Conservation (phyloP, 768 basidiomycete genomes). For the Pleurotus ostreatus region DNA sequence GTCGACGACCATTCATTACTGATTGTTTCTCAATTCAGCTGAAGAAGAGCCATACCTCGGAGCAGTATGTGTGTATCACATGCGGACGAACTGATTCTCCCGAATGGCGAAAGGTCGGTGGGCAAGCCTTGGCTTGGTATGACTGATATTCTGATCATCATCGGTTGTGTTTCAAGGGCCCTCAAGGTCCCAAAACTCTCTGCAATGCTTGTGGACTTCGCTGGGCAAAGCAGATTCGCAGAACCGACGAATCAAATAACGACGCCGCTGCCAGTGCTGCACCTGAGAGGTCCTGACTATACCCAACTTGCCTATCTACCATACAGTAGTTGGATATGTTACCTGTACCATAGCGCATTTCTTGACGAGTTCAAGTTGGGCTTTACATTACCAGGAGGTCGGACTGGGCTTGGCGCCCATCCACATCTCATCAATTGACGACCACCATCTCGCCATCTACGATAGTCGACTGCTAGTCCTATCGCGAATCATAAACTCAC, state of each 20-base stretch:
- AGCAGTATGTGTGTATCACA: constrained; percentile 84
- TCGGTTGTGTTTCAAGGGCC: constrained; percentile 51
- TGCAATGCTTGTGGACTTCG: constrained; percentile 95
- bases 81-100: constrained; percentile 96
- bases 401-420: no score
- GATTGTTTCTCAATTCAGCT: constrained; percentile 19
- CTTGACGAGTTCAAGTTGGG: no score
- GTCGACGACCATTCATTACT: no score
- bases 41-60: constrained; percentile 46
- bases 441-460: neutral
- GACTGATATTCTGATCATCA: neutral
- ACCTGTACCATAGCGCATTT: no score
- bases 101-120: constrained; percentile 86
- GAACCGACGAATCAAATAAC: constrained; percentile 14
- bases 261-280: constrained; percentile 4
- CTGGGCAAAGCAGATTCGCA: constrained; percentile 69
- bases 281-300: neutral
- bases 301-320: no score
- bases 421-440: no score
- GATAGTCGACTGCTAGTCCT: constrained; percentile 21
- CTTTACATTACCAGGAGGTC: no score
- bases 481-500: constrained; percentile 7
- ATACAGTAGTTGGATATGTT: no score
- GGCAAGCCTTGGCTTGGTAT: neutral
- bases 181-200: constrained; percentile 92